Evolutionary conservation across 257 asterid species (phyloP), one percentile per base, ranked within the genome.

Genomic region (Apocynum venetum): DNA sequence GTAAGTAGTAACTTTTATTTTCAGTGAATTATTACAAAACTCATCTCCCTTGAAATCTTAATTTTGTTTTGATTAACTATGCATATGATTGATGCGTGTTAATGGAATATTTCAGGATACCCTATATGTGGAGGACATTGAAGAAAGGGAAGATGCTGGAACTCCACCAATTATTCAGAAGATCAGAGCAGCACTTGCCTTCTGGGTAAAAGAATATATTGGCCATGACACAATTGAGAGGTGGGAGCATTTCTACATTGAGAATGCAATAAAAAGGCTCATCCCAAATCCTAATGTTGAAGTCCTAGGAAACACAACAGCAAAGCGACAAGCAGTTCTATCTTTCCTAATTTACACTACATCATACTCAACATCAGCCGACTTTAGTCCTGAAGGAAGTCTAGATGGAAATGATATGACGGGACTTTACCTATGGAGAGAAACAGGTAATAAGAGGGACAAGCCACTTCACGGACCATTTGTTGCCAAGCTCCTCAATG

Each of bases 71-170:
- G 55, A 53, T 4, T 46, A 46, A 4, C 7, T 1, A 46, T 46
- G 48, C 6, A 46, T 52, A 55, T 60, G 66, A 25, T 60, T 60
- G 11, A n/a, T 25, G n/a, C n/a, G n/a, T 25, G 40, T 60, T 60
- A 4, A 61, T 35, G 5, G 43, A 3, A 31, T 31, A 11, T 40
- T 73, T 48, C 82, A 90, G 94, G 94, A 90, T 75, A 92, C 96
- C 3, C 25, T 92, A 11, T 89, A 92, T 59, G 75, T 80, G 20
- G 86, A 89, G 59, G 75, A 78, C 73, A 84, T 92, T 72, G 94
- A 90, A 80, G 92, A 90, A 77, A 87, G 97, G 75, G 97, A 92
- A 72, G 96, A 90, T 43, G 97, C 94, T 0, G 96, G 97, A 79
- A 92, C 91, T 36, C 97, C 97, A 48, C 84, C 82, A 66, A 90